Conservation (phyloP, 2,329 filamentous ascomycete species). For the Talaromyces sp. region DNA sequence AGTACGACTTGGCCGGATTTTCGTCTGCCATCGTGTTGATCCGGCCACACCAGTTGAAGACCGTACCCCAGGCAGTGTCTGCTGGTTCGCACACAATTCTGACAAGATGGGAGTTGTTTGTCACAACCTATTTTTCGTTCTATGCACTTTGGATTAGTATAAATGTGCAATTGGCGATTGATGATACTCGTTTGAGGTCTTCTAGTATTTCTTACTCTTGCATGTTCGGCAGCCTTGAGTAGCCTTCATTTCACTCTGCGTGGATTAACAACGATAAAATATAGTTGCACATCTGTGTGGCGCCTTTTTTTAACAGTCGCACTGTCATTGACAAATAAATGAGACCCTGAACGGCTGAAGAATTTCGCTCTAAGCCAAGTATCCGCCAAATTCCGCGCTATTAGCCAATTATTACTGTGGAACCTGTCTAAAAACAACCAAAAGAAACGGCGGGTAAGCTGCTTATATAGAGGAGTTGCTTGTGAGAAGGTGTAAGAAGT, state of each 20-base stretch:
- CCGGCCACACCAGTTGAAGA: conserved; percentile 3
- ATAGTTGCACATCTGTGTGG: too few relatives aligned
- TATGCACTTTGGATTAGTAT: not conserved
- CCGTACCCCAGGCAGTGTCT: conserved; percentile 5
- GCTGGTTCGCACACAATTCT: conserved; percentile 1
- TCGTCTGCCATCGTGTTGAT: conserved; percentile 4
- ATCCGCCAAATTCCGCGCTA: too few relatives aligned
- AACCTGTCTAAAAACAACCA: too few relatives aligned
- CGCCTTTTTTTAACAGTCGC: too few relatives aligned
- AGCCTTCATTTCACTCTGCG: not conserved
- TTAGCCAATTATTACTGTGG: too few relatives aligned
- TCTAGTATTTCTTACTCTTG: not conserved
- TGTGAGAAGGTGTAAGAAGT: too few relatives aligned
- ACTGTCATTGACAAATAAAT: too few relatives aligned
- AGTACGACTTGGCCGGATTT: not conserved
- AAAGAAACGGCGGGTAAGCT: too few relatives aligned
- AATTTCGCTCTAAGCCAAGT: too few relatives aligned
- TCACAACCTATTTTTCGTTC: conserved; percentile 8
- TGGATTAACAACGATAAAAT: too few relatives aligned
- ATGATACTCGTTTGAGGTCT: not conserved
- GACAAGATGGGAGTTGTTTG: conserved; percentile 1
- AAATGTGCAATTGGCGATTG: not conserved
- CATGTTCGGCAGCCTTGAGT: conserved; percentile 5
- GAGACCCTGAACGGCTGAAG: too few relatives aligned
- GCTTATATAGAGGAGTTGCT: too few relatives aligned